Conservation (phyloP, 192 early-diverging fungal genomes). For the Coemansia sp. region DNA sequence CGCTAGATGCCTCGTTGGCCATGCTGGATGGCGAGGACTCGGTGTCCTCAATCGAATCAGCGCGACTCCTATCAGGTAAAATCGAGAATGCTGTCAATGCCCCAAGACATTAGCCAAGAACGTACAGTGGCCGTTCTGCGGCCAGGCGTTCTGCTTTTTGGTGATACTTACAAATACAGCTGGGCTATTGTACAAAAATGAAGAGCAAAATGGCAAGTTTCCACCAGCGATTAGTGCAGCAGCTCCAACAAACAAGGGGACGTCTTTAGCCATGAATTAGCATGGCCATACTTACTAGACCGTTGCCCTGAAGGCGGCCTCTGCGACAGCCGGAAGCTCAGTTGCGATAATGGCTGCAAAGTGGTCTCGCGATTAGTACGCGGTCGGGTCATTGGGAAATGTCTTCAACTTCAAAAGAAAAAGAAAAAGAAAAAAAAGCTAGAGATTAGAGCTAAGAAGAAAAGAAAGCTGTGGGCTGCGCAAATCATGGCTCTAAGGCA, state of each 20-base stretch:
- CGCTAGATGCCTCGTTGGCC: background rate
- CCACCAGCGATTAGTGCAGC: background rate
- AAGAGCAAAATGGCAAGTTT: background rate
- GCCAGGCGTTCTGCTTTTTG: background rate
- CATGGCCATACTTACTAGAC: background rate
- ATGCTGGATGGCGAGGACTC: slow-evolving; percentile 7
- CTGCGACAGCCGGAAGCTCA: slow-evolving; percentile 44
- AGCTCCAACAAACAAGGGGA: background rate
- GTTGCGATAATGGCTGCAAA: slow-evolving; percentile 31
- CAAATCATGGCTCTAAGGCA: no score
- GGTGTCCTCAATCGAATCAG: slow-evolving; percentile 45
- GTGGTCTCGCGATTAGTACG: slow-evolving; percentile 8
- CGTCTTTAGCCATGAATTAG: background rate
- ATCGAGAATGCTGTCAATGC: background rate
- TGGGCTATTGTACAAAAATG: background rate
- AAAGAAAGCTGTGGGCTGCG: no score
- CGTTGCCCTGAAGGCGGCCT: slow-evolving; percentile 24
- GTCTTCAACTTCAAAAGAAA: background rate
- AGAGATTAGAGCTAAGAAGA: background rate
- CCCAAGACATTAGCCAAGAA: background rate
- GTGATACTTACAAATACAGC: background rate
- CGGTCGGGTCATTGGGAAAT: slow-evolving; percentile 13
- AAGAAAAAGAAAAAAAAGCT: background rate
- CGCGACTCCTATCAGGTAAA: slow-evolving; percentile 12
- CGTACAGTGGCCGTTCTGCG: background rate